Conservation (phyloP, 257 asterid genomes). For the Solanum pimpinellifolium region DNA sequence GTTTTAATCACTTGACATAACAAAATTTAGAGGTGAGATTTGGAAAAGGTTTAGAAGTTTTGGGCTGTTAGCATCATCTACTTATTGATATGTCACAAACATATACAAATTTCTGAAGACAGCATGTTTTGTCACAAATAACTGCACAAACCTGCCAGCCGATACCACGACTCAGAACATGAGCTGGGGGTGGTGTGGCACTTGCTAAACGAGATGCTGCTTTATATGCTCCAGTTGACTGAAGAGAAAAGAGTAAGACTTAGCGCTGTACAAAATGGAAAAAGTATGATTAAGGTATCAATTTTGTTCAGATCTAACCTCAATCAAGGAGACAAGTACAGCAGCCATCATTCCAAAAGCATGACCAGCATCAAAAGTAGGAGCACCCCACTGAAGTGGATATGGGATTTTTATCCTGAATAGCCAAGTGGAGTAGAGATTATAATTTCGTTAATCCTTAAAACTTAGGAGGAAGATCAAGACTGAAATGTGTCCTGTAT, state of each 20-base stretch:
- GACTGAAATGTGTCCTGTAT: background rate
- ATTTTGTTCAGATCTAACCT: conserved; percentile 29
- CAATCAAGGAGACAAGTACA: conserved; percentile 82
- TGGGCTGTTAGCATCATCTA: background rate
- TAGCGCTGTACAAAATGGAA: background rate
- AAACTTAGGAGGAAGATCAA: background rate
- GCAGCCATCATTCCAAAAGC: conserved; percentile 98
- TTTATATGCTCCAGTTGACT: conserved; percentile 97
- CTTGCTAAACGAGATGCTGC: conserved; percentile 96
- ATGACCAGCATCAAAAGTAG: conserved; percentile 95
- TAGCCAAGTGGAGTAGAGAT: background rate
- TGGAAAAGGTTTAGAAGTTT: background rate
- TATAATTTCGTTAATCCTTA: background rate
- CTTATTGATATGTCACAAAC: background rate
- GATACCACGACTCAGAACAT: conserved; percentile 96
- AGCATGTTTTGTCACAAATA: background rate
- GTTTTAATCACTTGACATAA: background rate
- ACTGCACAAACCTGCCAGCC: conserved; percentile 82
- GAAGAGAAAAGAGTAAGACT: conserved; percentile 5
- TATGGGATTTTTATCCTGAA: conserved; percentile 88
- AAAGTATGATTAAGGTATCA: background rate
- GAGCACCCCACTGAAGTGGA: conserved; percentile 99
- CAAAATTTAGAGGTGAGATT: background rate
- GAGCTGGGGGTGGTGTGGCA: conserved; percentile 98
- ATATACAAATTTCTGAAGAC: background rate